Evolutionary conservation across 768 basidiomycete genomes (phyloP).

Genomic region (Collybia mongolica): DNA sequence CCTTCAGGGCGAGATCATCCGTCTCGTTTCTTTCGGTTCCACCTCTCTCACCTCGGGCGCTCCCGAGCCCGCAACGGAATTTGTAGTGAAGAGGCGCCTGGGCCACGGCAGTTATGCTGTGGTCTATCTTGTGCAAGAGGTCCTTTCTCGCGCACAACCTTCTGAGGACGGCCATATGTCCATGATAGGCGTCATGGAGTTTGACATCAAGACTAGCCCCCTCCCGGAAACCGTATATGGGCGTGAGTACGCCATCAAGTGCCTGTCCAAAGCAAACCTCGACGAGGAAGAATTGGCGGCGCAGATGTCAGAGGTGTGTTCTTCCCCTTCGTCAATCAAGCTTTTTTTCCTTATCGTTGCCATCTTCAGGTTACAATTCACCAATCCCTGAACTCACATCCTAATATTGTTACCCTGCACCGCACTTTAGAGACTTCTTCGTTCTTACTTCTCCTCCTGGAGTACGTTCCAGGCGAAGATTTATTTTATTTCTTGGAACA

Average conservation of each 20-base stretch:
- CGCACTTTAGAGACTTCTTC: constrained; percentile 90
- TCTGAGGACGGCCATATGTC: constrained; percentile 60
- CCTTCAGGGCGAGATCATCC: constrained; percentile 67
- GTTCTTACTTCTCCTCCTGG: constrained; percentile 89
- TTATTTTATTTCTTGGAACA: constrained; percentile 98
- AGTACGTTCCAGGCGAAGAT: constrained; percentile 96
- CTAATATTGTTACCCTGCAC: constrained; percentile 94
- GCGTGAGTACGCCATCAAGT: constrained; percentile 92
- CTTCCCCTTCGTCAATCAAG: constrained; percentile 2
- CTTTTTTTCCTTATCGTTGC: constrained; percentile 8
- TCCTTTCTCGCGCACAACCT: constrained; percentile 45
- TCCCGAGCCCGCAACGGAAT: constrained; percentile 57
- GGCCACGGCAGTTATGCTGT: constrained; percentile 92
- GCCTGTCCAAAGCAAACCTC: constrained; percentile 91
- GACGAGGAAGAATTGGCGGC: constrained; percentile 83
- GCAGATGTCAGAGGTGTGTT: constrained; percentile 84
- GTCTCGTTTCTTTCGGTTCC: constrained; percentile 50
- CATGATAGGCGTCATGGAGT: constrained; percentile 53
- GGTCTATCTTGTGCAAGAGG: constrained; percentile 87
- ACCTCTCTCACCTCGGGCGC: constrained; percentile 31
- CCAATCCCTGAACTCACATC: constrained; percentile 84
- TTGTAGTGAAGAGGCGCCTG: constrained; percentile 82
- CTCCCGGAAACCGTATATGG: constrained; percentile 56
- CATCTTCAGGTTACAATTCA: constrained; percentile 81
- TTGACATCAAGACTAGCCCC: constrained; percentile 36